phyloP scores from a whole-genome alignment of 1,284 basidiomycete genomes.

The Agaricales sp. region DNA sequence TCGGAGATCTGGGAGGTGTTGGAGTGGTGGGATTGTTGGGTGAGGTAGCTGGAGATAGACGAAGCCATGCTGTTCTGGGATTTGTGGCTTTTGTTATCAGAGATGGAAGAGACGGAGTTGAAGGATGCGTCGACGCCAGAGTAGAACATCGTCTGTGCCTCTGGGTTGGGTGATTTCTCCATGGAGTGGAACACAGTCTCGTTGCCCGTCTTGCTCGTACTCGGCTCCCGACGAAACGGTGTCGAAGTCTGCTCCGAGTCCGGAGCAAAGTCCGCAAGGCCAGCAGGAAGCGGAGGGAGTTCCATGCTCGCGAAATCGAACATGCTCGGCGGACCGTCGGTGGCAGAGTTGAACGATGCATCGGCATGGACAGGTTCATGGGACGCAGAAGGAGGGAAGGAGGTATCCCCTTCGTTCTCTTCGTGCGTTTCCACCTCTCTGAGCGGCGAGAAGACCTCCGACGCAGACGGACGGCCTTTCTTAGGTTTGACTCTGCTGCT shows the following conservation, averaged over 20 bases:
- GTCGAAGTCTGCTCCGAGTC: constrained; percentile 17
- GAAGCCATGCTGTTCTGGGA: neutral
- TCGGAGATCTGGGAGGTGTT: constrained; percentile 1
- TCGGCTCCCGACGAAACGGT: constrained; percentile 20
- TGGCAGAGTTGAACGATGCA: neutral
- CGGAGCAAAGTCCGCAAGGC: constrained; percentile 19
- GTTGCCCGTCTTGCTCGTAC: constrained; percentile 42
- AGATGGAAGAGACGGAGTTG: neutral
- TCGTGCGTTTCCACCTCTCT: constrained; percentile 13
- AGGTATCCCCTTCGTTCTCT: neutral
- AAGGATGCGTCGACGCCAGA: neutral
- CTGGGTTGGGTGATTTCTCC: constrained; percentile 7
- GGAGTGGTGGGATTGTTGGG: neutral
- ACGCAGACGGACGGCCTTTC: constrained; percentile 23
- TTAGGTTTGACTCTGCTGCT: constrained; percentile 20
- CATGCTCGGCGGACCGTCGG: neutral
- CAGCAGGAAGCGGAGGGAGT: constrained; percentile 32
- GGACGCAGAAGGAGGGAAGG: neutral
- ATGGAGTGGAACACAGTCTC: constrained; percentile 53
- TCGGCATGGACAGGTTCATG: neutral
- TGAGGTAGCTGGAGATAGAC: neutral
- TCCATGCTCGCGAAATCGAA: constrained; percentile 27
- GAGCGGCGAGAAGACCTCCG: constrained; percentile 32
- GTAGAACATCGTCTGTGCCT: neutral
- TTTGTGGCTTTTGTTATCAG: neutral